Base-by-base conservation (phyloP, 352 stramenopile genomes). In the Phytopythium oedochilum region DNA sequence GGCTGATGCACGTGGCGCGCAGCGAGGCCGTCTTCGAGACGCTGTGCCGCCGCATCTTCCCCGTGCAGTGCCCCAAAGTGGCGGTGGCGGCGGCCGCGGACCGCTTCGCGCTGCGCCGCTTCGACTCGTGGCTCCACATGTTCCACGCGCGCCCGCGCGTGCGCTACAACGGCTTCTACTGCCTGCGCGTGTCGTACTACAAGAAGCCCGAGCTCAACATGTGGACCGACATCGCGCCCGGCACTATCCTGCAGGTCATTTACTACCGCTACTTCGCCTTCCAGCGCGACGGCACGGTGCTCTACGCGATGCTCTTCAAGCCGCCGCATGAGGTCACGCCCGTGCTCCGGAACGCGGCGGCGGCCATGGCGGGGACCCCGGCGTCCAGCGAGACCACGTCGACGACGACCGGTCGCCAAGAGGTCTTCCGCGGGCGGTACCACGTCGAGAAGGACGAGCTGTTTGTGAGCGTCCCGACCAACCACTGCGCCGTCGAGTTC, bases 191-290 rank as follows among this genome's bases (percentile, higher is more conserved):
- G 15, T 80, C 70, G 57, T 91, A 93, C 68, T 89, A 90, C 71
- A 91, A 93, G 70, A 90, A 88, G 60, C 80, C 83, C 14, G 80
- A 93, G 66, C 64, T 87, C 55, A 93, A 86, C 63, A 90, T 93
- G 81, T 92, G 79, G 80, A 84, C 66, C 28, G 83, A 92, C 14
- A 75, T 88, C 22, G 55, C 62, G 17, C 71, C 79, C 0, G 77
- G 75, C 31, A 86, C 83, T 59, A 89, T 93, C 60, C 66, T 93
- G 12, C 79, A 86, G 56, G 81, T 85, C 35, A 72, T 91, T 26
- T 91, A 93, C 66, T 93, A 93, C 64, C 78, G 83, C 44, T 91
- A 91, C 60, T 89, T 93, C 31, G 82, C 69, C 20, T 93, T 93
- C 64, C 76, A 88, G 50, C 69, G 76, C 32, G 73, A 93, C 45